Percentiles rank a stretch among this genome's conserved stretches.
Evolutionary conservation across 306 rosid species (phyloP).

Genomic region (Vigna nakashimae): DNA sequence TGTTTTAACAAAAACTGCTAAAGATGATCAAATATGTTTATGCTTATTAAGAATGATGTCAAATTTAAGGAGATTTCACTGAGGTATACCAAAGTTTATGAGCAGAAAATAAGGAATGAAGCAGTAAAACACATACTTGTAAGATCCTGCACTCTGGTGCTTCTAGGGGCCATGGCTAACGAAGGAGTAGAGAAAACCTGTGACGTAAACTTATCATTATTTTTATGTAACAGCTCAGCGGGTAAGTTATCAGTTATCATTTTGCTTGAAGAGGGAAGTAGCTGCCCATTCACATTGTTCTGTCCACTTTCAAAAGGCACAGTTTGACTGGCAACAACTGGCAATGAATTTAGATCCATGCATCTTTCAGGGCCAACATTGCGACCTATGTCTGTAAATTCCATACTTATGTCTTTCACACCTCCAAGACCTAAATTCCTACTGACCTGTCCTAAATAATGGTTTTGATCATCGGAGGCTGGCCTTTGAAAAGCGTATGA

Average conservation of each 20-base stretch:
- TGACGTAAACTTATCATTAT: slow-evolving; percentile 30
- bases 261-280: slow-evolving; percentile 28
- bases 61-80: slow-evolving; percentile 11
- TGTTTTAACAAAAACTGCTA: slow-evolving; percentile 11
- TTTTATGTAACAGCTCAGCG: slow-evolving; percentile 23
- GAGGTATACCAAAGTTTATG: slow-evolving; percentile 9
- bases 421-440: slow-evolving; percentile 25
- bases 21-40: slow-evolving; percentile 2
- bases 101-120: slow-evolving; percentile 27
- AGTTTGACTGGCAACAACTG: slow-evolving; percentile 32
- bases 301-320: slow-evolving; percentile 24
- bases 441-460: background rate
- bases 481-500: slow-evolving; percentile 39
- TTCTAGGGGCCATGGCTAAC: slow-evolving; percentile 21
- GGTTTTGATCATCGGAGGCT: slow-evolving; percentile 33
- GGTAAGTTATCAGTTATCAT: slow-evolving; percentile 11
- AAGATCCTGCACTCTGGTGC: slow-evolving; percentile 29
- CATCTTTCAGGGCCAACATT: slow-evolving; percentile 17
- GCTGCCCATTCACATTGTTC: slow-evolving; percentile 8
- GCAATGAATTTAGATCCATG: slow-evolving; percentile 33
- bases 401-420: slow-evolving; percentile 30
- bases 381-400: slow-evolving; percentile 15
- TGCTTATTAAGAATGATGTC: background rate
- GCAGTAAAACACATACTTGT: slow-evolving; percentile 43
- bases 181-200: slow-evolving; percentile 25